Evolutionary conservation across 768 basidiomycete species (phyloP), one percentile per base, ranked within the genome.

Genomic region (Tricholoma flavovirens): DNA sequence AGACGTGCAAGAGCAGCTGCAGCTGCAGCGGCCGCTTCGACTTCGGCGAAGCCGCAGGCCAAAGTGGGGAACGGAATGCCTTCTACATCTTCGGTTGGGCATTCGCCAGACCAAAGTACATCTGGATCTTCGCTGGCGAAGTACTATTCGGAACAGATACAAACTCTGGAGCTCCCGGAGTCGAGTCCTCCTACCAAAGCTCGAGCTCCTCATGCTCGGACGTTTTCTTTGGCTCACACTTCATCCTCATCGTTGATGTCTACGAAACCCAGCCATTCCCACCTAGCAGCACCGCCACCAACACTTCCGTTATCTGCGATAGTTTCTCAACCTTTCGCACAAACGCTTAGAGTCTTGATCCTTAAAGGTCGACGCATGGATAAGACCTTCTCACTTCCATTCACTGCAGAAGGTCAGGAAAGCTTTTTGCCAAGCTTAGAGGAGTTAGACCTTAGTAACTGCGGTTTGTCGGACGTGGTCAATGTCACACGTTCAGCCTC

Each of bases 401-500:
- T 61, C 14, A 49, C 66, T 5, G 51, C 64, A 0, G 67, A 69
- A 6, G 67, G 65, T n/a, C 64, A 69, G 54, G n/a, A 62, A 24
- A 72, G 71, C 0, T 71, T 83, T 49, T 70, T 93, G 29, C 88
- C 88, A 0, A 71, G 68, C 32, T 70, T 93, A 30, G 89, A 92
- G 66, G 91, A 91, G 63, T 78, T 93, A 9, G 75, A 75, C 60
- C 67, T 93, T 38, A 87, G 88, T 64, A 87, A 86, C 5, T 93
- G 91, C 63, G 81, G 81, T 56, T 73, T 93, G 6, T 64, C 75
- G 14, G 87, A 91, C 63, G 62, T 67, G 1, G 76, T 90, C n/a
- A 56, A 79, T 1, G 76, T 86, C 12, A 67, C 76, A 12, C 73
- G 71, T 11, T 62, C 66, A 12, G 70, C 68, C 4, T 66, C 70